Evolutionary conservation across 768 basidiomycete genomes (phyloP).

Genomic region (Russula foetens): DNA sequence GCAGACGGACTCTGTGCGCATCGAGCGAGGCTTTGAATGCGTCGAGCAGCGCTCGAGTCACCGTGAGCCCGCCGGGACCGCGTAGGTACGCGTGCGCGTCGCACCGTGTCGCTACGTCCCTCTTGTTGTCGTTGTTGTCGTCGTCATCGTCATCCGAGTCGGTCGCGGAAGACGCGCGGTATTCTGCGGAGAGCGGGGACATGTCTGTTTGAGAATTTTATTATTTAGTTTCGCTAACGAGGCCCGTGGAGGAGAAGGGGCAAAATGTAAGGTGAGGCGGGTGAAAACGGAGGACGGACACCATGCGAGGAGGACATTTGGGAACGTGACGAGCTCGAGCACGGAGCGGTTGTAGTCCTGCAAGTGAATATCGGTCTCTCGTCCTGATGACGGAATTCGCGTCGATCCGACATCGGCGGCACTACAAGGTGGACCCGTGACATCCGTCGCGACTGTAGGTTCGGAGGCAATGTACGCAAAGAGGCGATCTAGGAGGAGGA

Average conservation of each 20-base stretch:
- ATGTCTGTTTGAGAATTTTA: slow-evolving; percentile 37
- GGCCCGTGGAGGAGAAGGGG: no score
- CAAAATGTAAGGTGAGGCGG: not conserved
- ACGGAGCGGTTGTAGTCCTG: slow-evolving; percentile 91
- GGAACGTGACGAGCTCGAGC: slow-evolving; percentile 67
- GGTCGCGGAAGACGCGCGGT: slow-evolving; percentile 28
- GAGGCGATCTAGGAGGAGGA: slow-evolving; percentile 59
- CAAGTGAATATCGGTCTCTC: slow-evolving; percentile 54
- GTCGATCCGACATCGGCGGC: not conserved
- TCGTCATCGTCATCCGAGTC: slow-evolving; percentile 21
- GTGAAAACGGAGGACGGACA: slow-evolving; percentile 56
- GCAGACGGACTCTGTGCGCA: slow-evolving; percentile 46
- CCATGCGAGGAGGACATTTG: slow-evolving; percentile 75
- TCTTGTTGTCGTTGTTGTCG: slow-evolving; percentile 1
- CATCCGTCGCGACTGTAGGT: no score
- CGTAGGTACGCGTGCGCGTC: not conserved
- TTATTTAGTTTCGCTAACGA: not conserved
- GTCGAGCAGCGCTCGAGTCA: slow-evolving; percentile 53
- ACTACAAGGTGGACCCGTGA: not conserved
- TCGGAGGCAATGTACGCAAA: slow-evolving; percentile 30
- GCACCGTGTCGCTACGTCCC: not conserved
- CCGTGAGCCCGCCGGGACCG: slow-evolving; percentile 49
- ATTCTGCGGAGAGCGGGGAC: slow-evolving; percentile 47
- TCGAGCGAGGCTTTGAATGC: slow-evolving; percentile 58
- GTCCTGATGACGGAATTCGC: not conserved